Evolutionary conservation across 2,329 filamentous ascomycete genomes (phyloP).

Genomic region (Endothia cerciana): DNA sequence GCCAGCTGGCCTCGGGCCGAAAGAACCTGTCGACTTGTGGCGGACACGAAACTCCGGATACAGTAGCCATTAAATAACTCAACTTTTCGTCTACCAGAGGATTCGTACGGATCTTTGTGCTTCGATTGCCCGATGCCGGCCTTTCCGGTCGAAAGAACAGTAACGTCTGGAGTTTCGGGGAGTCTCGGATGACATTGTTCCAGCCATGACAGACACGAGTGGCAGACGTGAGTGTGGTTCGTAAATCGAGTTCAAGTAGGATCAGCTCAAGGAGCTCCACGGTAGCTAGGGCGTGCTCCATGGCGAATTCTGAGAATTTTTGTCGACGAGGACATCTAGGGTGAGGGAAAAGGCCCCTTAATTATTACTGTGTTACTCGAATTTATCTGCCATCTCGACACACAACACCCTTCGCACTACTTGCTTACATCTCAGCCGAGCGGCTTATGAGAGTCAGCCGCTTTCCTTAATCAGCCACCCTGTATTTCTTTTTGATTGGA

Average conservation of each 20-base stretch:
- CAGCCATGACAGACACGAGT: conserved; percentile 29
- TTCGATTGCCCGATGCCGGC: background rate
- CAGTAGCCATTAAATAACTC: background rate
- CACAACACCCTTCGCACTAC: background rate
- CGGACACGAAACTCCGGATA: background rate
- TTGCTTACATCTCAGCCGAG: background rate
- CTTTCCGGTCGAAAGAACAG: conserved; percentile 24
- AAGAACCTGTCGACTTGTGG: background rate
- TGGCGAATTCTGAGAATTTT: background rate
- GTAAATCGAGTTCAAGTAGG: conserved; percentile 29
- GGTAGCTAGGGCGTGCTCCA: conserved; percentile 23
- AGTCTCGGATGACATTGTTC: conserved; percentile 21
- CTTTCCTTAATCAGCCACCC: background rate
- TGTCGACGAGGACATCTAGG: background rate
- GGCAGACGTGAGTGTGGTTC: conserved; percentile 30
- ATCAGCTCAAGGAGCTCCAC: conserved; percentile 31
- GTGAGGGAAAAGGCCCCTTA: background rate
- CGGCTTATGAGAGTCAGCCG: conserved; percentile 4
- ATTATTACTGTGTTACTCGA: background rate
- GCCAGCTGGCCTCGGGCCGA: conserved; percentile 21
- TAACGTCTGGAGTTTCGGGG: conserved; percentile 11
- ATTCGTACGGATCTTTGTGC: conserved; percentile 3
- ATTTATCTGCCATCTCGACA: background rate
- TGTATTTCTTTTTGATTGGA: background rate
- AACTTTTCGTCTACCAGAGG: conserved; percentile 4